Evolutionary conservation across 2,329 filamentous ascomycete species (phyloP).

Genomic region (Fusarium brevicatenulatum): DNA sequence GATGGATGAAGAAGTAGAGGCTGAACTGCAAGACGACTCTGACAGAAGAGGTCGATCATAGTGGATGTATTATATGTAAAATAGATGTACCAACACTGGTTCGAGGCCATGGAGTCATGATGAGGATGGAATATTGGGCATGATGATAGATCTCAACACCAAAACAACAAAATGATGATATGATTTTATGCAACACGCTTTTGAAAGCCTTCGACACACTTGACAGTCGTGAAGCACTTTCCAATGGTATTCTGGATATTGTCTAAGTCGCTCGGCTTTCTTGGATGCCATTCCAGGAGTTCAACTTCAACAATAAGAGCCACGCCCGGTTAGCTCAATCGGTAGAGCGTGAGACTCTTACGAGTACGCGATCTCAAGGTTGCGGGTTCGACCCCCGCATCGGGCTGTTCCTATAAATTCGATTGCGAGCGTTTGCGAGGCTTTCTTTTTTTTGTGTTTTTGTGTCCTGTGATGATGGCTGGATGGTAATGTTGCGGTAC

Average conservation of each 20-base stretch:
- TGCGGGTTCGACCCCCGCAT: conserved; percentile 64
- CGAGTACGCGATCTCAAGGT: conserved; percentile 60
- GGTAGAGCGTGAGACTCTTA: conserved; percentile 76
- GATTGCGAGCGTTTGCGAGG: conserved; percentile 37
- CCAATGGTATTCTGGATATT: accelerated
- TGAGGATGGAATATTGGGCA: conserved; percentile 8
- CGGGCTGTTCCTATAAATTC: conserved; percentile 52
- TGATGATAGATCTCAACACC: conserved; percentile 41
- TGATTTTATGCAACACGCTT: not conserved
- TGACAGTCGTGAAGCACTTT: not conserved
- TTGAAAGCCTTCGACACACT: not conserved
- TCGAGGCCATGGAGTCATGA: conserved; percentile 15
- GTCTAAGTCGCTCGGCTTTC: not conserved
- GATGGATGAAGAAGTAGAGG: conserved; percentile 47
- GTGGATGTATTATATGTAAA: conserved; percentile 31
- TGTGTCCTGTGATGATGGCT: not conserved
- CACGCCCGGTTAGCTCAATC: conserved; percentile 52
- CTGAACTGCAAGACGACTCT: conserved; percentile 39
- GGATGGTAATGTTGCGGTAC: not conserved
- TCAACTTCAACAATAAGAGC: conserved; percentile 10
- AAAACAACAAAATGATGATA: conserved; percentile 13
- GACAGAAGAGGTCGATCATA: conserved; percentile 21
- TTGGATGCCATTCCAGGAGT: accelerated
- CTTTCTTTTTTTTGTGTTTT: conserved; percentile 25
- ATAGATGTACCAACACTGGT: conserved; percentile 34